phyloP scores from a whole-genome alignment of 164 flowering plant genomes.

The Tetrastigma voinierianum region DNA sequence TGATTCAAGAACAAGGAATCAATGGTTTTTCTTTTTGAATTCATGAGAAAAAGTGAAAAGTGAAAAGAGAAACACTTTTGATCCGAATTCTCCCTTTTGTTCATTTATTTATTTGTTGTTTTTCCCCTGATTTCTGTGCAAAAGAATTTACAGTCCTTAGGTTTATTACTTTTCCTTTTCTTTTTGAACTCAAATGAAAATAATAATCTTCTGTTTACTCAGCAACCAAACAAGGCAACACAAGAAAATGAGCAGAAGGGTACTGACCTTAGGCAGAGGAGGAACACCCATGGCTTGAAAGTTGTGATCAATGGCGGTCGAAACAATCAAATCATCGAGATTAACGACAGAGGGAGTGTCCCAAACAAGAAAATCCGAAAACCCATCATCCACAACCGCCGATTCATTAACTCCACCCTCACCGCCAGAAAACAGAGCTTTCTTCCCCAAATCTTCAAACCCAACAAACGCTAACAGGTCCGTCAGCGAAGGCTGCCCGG shows the following conservation, averaged over 20 bases:
- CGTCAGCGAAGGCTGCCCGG: conserved; percentile 58
- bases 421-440: conserved; percentile 24
- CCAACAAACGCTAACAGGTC: conserved; percentile 55
- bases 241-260: not conserved
- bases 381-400: conserved; percentile 24
- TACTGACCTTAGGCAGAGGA: conserved; percentile 64
- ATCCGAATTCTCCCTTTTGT: too few species aligned
- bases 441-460: conserved; percentile 47
- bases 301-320: conserved; percentile 27
- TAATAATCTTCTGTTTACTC: not conserved
- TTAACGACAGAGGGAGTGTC: conserved; percentile 49
- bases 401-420: conserved; percentile 11
- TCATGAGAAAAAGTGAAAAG: too few species aligned
- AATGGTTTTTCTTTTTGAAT: too few species aligned
- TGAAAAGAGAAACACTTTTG: too few species aligned
- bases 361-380: conserved; percentile 56
- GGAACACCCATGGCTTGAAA: conserved; percentile 65
- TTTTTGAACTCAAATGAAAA: too few species aligned
- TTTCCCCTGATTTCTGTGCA: too few species aligned
- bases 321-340: conserved; percentile 60
- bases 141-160: too few species aligned
- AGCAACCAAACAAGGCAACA: not conserved
- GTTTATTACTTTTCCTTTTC: too few species aligned
- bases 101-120: too few species aligned
- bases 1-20: conserved; percentile 36